Base-by-base conservation (phyloP, 768 basidiomycete genomes). In the Hygrophorus pudorinus region DNA sequence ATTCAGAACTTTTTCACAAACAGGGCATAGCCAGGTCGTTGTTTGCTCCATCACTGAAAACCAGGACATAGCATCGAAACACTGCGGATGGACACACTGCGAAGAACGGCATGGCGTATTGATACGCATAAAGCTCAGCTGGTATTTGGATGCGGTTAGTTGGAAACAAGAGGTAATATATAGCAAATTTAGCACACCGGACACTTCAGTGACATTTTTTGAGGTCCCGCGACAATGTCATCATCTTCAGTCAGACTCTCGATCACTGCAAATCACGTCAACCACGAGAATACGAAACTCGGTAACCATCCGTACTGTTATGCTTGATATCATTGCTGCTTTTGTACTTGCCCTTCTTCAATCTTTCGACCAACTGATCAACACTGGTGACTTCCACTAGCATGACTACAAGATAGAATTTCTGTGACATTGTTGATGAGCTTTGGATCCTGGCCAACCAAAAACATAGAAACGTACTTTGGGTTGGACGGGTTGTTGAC, bases 11-110 rank as follows among this genome's bases (percentile, higher is more conserved):
- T 77, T 81, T 59, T 90, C 88, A 63, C 96, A 98, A 34, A 91
- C 84, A 20, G 96, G 94, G 62, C 96, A 98, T 37, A 84, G 62
- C 85, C 88, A 99, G 24, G 91, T 92, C 2, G 94, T 96, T 7
- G 92, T 97, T 64, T 89, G 83, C 56, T 94, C 88, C 79, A 96
- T 98, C 59, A 94, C 79, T 4, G 83, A 82, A 56, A 85, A 89
- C 92, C 92, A 99, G 32, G 86, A 89, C 13, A 72, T 73, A 0
- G 92, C 92, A 62, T 99, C 96, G 63, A 98, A 99, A 60, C 96
- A 99, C 53, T 92, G 87, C 5, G 86, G 66, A 62, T 98, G 96
- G 30, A 85, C 79, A 56, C 96, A 98, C 47, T 72, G 69, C n/a
- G 67, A 72, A 0, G 96, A 93, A 24, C 94, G 85, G 59, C 86